Conservation (phyloP, 371 early-diverging fungal genomes). For the Zychaea mexicana region DNA sequence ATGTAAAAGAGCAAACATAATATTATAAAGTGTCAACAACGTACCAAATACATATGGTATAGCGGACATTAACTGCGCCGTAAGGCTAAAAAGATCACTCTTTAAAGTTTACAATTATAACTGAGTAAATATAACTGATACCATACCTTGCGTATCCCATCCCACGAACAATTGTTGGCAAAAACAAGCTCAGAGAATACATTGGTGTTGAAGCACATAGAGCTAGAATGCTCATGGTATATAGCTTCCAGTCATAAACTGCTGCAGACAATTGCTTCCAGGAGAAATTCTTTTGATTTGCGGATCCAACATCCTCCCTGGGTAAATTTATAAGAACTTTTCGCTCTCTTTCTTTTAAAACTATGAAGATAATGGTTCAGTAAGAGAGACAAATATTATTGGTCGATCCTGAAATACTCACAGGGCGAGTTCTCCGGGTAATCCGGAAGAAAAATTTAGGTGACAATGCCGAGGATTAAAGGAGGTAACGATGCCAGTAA, state of each 20-base stretch:
- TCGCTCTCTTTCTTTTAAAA: slow-evolving; percentile 58
- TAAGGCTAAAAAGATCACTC: no score
- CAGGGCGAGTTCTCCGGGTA: slow-evolving; percentile 58
- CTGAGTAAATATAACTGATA: no score
- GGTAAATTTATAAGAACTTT: slow-evolving; percentile 57
- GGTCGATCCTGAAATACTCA: no score
- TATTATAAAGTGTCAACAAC: no score
- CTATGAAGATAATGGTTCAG: no score
- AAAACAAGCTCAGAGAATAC: slow-evolving; percentile 64
- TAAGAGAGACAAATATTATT: no score
- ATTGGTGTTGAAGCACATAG: slow-evolving; percentile 58
- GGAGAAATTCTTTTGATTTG: slow-evolving; percentile 58
- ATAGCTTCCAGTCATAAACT: slow-evolving; percentile 60
- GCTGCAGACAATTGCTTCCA: slow-evolving; percentile 58
- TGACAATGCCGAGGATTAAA: slow-evolving; percentile 54
- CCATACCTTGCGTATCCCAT: slow-evolving; percentile 66
- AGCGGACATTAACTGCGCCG: slow-evolving; percentile 46
- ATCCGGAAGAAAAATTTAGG: slow-evolving; percentile 67
- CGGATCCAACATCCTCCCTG: slow-evolving; percentile 61
- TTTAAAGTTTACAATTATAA: no score
- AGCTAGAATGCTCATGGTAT: slow-evolving; percentile 54
- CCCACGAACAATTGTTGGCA: slow-evolving; percentile 71
- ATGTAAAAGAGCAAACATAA: no score
- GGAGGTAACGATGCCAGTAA: slow-evolving; percentile 76
- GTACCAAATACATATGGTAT: slow-evolving; percentile 17